Conservation (phyloP, 2,329 filamentous ascomycete species). For the Myriosclerotinia scirpicola region DNA sequence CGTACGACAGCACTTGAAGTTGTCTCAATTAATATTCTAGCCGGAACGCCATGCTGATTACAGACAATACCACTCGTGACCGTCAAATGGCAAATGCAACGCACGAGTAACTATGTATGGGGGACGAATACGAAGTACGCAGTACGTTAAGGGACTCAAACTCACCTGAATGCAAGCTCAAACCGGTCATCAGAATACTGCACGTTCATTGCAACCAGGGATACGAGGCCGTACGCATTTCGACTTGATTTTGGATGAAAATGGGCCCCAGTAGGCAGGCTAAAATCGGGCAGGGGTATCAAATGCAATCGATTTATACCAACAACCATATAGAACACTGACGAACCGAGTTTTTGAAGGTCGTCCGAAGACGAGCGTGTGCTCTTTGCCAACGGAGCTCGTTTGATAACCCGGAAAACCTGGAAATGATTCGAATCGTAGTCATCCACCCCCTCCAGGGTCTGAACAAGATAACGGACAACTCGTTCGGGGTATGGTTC, state of each 20-base stretch:
- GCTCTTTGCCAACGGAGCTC: constrained; percentile 54
- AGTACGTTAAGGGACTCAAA: not conserved
- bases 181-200: constrained; percentile 64
- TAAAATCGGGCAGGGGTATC: constrained; percentile 61
- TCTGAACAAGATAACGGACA: constrained; percentile 60
- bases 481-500: constrained; percentile 57
- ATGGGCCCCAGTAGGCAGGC: constrained; percentile 47
- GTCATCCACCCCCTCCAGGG: constrained; percentile 64
- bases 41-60: not conserved
- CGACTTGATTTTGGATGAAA: constrained; percentile 47
- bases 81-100: not conserved
- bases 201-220: constrained; percentile 58
- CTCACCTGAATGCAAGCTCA: constrained; percentile 58
- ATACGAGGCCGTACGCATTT: constrained; percentile 62
- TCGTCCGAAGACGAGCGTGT: constrained; percentile 64
- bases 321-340: constrained; percentile 66
- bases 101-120: not conserved
- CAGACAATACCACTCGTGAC: constrained; percentile 6
- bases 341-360: constrained; percentile 61
- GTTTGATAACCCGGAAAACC: constrained; percentile 67
- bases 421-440: constrained; percentile 67
- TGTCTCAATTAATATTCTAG: too few relatives aligned
- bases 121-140: not conserved
- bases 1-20: not conserved
- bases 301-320: constrained; percentile 69